These are phyloP conservation scores for Neurospora crassa DNA, from an alignment of 2,329 filamentous ascomycete genomes.

Conservation along the genomic window DNA sequence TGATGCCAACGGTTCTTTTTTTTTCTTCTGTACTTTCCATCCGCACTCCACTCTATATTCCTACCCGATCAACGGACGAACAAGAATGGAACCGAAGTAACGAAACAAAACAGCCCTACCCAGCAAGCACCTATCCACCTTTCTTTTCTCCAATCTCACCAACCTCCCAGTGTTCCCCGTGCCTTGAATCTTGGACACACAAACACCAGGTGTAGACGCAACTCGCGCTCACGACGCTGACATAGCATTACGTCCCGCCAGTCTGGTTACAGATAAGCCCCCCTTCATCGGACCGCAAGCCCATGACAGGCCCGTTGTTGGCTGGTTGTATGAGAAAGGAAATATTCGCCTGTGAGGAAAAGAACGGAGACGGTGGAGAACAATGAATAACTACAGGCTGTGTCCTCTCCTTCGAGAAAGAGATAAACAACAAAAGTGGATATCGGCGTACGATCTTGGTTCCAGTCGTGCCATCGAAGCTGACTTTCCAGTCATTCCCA, in stretches of 20 bases:
- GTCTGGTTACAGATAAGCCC: not conserved
- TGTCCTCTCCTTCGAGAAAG: not conserved
- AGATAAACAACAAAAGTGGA: not conserved
- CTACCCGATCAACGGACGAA: not conserved
- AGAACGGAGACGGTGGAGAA: not conserved
- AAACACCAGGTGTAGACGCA: not conserved
- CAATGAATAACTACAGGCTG: not conserved
- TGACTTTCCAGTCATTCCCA: not conserved
- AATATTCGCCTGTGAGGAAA: not conserved
- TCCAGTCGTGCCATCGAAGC: not conserved
- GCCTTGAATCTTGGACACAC: not conserved
- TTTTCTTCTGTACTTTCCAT: not conserved
- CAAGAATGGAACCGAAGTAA: not conserved
- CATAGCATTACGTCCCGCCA: not conserved
- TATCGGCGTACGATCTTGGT: not conserved
- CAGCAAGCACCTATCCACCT: not conserved
- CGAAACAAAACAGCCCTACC: not conserved
- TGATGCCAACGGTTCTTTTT: not conserved
- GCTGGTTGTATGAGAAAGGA: not conserved
- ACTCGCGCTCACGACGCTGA: not conserved
- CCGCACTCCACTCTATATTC: not conserved
- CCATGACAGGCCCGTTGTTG: not conserved
- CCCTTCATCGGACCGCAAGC: not conserved
- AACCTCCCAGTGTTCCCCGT: not conserved
- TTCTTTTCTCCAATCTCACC: not conserved